Conservation (phyloP, 1,139 yeast species). For the Eremothecium sinecaudum region DNA sequence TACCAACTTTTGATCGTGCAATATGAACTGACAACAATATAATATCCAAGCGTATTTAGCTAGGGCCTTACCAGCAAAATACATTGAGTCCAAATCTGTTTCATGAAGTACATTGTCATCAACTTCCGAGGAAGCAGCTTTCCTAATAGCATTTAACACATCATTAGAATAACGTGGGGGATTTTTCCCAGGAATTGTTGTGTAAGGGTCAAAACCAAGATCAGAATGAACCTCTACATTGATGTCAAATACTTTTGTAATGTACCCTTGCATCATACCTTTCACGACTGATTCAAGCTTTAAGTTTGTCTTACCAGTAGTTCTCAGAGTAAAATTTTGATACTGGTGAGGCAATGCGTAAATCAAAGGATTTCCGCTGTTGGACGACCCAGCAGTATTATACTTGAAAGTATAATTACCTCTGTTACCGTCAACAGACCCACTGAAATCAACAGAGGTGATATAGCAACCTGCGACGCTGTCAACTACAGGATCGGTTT, state of each 20-base stretch:
- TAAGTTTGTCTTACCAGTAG: constrained; percentile 32
- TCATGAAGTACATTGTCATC: constrained; percentile 45
- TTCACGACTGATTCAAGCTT: constrained; percentile 56
- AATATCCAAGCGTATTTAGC: constrained; percentile 69
- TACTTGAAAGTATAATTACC: constrained; percentile 35
- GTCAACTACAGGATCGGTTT: constrained; percentile 39
- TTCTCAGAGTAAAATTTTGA: constrained; percentile 33
- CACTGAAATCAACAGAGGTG: constrained; percentile 28
- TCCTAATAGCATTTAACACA: constrained; percentile 36
- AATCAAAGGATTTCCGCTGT: constrained; percentile 35
- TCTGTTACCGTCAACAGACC: constrained; percentile 19
- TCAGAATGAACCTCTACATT: constrained; percentile 38
- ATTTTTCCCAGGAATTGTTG: constrained; percentile 35
- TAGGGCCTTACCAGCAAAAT: constrained; percentile 62
- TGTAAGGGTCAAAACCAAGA: constrained; percentile 52
- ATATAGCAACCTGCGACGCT: constrained; percentile 44
- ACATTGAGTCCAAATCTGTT: constrained; percentile 65
- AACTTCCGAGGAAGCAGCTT: constrained; percentile 46
- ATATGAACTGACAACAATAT: constrained; percentile 49
- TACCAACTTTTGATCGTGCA: constrained; percentile 43
- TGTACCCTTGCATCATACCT: constrained; percentile 55
- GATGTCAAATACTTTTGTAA: constrained; percentile 43
- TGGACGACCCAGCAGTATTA: constrained; percentile 31
- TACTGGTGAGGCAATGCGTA: constrained; percentile 63
- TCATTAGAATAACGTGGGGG: constrained; percentile 34